Evolutionary conservation across 2,329 filamentous ascomycete genomes (phyloP).

Genomic region (Hymenotorrendiella dingleyae): DNA sequence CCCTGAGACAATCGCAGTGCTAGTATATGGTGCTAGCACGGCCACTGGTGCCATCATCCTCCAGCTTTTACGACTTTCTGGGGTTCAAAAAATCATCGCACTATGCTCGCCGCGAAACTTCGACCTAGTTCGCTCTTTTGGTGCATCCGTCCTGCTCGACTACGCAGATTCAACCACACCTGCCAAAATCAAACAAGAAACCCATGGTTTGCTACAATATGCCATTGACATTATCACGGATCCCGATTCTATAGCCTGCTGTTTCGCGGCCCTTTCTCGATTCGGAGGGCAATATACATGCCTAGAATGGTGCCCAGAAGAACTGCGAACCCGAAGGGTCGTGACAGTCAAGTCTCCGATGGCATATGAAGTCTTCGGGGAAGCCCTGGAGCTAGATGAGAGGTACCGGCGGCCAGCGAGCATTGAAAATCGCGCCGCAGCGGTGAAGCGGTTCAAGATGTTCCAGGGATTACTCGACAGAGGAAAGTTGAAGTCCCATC

Average conservation of each 20-base stretch:
- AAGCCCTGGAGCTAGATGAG: slow-evolving; percentile 16
- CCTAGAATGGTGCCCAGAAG: slow-evolving; percentile 9
- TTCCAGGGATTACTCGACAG: slow-evolving; percentile 26
- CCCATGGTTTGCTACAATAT: slow-evolving; percentile 32
- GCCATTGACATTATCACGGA: slow-evolving; percentile 27
- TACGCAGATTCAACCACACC: slow-evolving; percentile 25
- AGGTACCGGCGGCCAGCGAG: slow-evolving; percentile 23
- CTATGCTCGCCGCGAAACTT: slow-evolving; percentile 35
- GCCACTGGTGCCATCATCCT: slow-evolving; percentile 33
- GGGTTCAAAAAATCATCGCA: slow-evolving; percentile 24
- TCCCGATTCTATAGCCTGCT: slow-evolving; percentile 33
- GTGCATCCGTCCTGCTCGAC: slow-evolving; percentile 38
- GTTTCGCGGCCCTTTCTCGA: slow-evolving; percentile 32
- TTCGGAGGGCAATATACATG: slow-evolving; percentile 19
- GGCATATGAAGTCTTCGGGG: slow-evolving; percentile 23
- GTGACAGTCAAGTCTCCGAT: slow-evolving; percentile 3
- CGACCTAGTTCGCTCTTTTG: slow-evolving; percentile 33
- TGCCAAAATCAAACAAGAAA: background rate
- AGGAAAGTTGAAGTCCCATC: slow-evolving; percentile 31
- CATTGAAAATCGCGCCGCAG: slow-evolving; percentile 11
- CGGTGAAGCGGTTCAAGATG: slow-evolving; percentile 3
- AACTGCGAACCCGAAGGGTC: background rate
- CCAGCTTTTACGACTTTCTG: background rate
- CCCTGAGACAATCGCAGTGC: too few species aligned
- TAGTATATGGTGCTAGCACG: slow-evolving; percentile 42